These are phyloP conservation scores for Fennellomyces sp. DNA, from an alignment of 371 early-diverging fungal species.

Conservation along the genomic window DNA sequence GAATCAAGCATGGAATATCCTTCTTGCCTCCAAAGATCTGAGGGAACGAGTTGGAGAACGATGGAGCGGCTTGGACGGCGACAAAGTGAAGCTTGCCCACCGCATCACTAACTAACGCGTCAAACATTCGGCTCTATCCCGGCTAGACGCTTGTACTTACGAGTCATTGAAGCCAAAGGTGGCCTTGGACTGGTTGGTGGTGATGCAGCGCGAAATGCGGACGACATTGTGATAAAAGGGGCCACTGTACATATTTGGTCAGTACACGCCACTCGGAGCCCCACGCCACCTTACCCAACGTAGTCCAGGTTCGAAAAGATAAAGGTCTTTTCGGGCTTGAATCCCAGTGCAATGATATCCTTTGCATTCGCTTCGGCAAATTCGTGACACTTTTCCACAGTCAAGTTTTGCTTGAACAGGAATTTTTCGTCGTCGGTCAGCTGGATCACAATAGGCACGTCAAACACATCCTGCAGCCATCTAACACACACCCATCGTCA, in stretches of 20 bases:
- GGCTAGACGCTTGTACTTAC: no score
- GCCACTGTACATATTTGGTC: slow-evolving; percentile 66
- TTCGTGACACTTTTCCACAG: slow-evolving; percentile 83
- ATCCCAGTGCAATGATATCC: slow-evolving; percentile 99
- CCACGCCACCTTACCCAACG: slow-evolving; percentile 81
- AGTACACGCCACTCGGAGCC: background rate
- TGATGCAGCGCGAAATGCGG: slow-evolving; percentile 87
- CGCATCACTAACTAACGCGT: slow-evolving; percentile 61
- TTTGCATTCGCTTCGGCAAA: slow-evolving; percentile 90
- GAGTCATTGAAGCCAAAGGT: slow-evolving; percentile 92
- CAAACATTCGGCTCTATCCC: no score
- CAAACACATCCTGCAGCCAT: slow-evolving; percentile 98
- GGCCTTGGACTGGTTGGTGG: slow-evolving; percentile 81
- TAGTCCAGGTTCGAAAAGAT: slow-evolving; percentile 97
- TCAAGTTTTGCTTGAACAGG: slow-evolving; percentile 93
- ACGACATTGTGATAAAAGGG: slow-evolving; percentile 93
- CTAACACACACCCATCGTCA: slow-evolving; percentile 24
- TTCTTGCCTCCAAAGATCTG: slow-evolving; percentile 91
- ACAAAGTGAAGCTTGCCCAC: slow-evolving; percentile 94
- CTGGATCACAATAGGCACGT: slow-evolving; percentile 97
- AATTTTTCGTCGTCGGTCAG: slow-evolving; percentile 99
- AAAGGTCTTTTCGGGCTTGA: slow-evolving; percentile 98
- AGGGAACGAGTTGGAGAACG: slow-evolving; percentile 95
- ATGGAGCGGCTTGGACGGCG: slow-evolving; percentile 92
- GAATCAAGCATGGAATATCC: slow-evolving; percentile 97